A percentile compares a stretch with the other conserved stretches of the same genome.
These are phyloP conservation scores for Eimeria brunetti DNA, from an alignment of 169 alveolate species.

Conservation along the genomic window DNA sequence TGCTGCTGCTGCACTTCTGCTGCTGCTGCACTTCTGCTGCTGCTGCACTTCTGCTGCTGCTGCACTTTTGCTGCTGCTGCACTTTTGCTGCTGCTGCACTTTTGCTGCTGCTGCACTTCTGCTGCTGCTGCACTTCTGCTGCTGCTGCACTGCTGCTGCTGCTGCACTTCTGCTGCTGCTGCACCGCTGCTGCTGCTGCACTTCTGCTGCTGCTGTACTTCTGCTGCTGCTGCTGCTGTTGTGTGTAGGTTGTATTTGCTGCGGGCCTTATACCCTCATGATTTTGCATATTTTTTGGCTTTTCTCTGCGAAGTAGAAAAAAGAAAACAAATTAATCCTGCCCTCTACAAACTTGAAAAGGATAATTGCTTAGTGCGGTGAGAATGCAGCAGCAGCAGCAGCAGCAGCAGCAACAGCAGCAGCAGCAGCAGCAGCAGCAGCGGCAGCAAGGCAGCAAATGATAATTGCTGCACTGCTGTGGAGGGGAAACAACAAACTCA, in stretches of 20 bases:
- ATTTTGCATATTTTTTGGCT: neutral
- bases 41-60: neutral
- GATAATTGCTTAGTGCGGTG: neutral
- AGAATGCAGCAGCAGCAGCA: neutral
- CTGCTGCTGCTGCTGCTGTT: conserved; percentile 36
- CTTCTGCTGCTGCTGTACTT: neutral
- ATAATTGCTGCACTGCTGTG: too few species aligned
- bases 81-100: neutral
- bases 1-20: neutral
- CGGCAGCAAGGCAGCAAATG: too few species aligned
- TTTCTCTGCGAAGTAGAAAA: neutral
- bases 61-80: neutral
- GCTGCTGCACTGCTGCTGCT: conserved; percentile 5
- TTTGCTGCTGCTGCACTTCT: neutral
- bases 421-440: neutral
- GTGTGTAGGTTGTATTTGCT: conserved; percentile 10
- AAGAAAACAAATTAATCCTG: neutral
- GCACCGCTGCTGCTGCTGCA: neutral
- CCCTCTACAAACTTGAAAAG: neutral
- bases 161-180: neutral
- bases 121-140: neutral
- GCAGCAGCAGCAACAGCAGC: neutral
- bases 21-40: neutral
- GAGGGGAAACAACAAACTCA: too few species aligned
- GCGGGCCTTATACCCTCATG: conserved; percentile 26